Percentiles rank a stretch among this genome's conserved stretches.
Conservation (phyloP, 2,329 filamentous ascomycete species). For the Botrytis elliptica region DNA sequence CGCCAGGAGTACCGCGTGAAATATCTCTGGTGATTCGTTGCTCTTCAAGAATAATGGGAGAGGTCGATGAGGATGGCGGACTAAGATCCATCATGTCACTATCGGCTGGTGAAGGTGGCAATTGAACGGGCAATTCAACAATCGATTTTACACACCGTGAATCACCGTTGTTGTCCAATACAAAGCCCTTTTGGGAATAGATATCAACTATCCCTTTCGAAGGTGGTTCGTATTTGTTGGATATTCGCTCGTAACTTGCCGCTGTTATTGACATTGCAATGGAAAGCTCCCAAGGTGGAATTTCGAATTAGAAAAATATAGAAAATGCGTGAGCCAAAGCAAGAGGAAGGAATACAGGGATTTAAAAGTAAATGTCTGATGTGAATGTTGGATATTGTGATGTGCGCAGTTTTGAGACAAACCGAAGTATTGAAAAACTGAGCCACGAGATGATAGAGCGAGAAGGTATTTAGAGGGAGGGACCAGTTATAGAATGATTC, state of each 20-base stretch:
- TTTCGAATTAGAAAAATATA: background rate
- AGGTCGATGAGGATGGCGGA: constrained; percentile 24
- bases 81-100: constrained; percentile 30
- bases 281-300: background rate
- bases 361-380: background rate
- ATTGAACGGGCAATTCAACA: constrained; percentile 20
- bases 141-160: constrained; percentile 18
- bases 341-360: background rate
- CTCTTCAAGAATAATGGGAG: constrained; percentile 25
- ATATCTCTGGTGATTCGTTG: constrained; percentile 33
- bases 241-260: constrained; percentile 5
- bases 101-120: constrained; percentile 36
- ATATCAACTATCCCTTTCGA: background rate
- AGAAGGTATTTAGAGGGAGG: no score
- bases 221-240: constrained; percentile 8
- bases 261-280: constrained; percentile 8
- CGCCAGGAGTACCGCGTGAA: constrained; percentile 36
- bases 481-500: background rate
- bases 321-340: background rate
- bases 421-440: background rate
- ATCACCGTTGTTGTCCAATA: background rate
- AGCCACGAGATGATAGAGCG: background rate
- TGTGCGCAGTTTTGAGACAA: background rate
- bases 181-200: constrained; percentile 9
- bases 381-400: background rate